Base-by-base conservation (phyloP, 2,329 filamentous ascomycete species). In the Raffaelea deltoideospora region DNA sequence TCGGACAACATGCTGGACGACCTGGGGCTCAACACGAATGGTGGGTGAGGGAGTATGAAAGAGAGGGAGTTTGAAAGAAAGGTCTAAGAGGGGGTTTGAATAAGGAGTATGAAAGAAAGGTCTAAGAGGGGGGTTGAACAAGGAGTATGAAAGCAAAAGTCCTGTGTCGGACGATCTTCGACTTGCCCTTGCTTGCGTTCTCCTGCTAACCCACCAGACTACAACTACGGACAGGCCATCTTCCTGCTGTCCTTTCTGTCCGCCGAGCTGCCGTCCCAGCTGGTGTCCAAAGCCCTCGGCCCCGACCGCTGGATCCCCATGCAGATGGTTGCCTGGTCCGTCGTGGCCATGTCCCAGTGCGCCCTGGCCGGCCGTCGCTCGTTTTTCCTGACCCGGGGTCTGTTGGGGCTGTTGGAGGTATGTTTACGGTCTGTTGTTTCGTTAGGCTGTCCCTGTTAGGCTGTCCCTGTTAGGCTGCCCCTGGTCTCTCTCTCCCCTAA, bases 1-100 rank as follows among this genome's bases (percentile, higher is more conserved):
- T 69, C 67, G 0, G 72, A 77, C 49, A 75, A 73, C 40, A 65
- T 79, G 55, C 54, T 79, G 5, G 58, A 53, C 44, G 76, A 73
- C 35, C 50, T 64, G 15, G 47, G 50, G 3, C 45, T 65, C 37
- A 56, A 49, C 19, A 64, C 58, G 1, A 58, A 65, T 50, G 66
- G 56, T 59, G 43, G 14, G 27, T 13, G 15, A 24, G 52, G 24
- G 24, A 26, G 9, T 26, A 26, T 8, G 23, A 26, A 26, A 26
- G 13, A 26, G 23, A 26, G 8, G 23, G n/a, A n/a, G n/a, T n/a
- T n/a, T n/a, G n/a, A n/a, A n/a, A n/a, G n/a, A n/a, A n/a, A n/a
- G n/a, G n/a, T n/a, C n/a, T n/a, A n/a, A n/a, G n/a, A n/a, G n/a
- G n/a, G n/a, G n/a, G n/a, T n/a, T n/a, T n/a, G n/a, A n/a, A n/a